phyloP scores from a whole-genome alignment of 768 basidiomycete genomes.

The Kwoniella botswanensis region DNA sequence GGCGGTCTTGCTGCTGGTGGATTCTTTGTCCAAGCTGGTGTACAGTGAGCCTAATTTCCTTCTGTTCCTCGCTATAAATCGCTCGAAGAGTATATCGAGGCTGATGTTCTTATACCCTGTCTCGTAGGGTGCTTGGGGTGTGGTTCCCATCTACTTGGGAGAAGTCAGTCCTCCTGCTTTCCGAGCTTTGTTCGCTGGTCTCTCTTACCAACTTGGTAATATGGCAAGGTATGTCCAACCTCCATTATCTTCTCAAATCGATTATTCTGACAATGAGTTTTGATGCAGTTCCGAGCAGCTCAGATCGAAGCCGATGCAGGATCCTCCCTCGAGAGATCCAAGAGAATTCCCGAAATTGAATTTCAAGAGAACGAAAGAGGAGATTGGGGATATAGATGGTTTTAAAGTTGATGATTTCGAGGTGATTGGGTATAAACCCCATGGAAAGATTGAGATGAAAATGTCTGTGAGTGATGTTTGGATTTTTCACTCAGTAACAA shows the following conservation, averaged over 20 bases:
- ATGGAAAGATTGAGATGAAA: constrained; percentile 87
- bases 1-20: constrained; percentile 76
- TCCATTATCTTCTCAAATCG: no score
- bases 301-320: constrained; percentile 81
- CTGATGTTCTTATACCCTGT: no score
- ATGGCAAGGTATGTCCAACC: constrained; percentile 64
- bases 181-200: constrained; percentile 83
- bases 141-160: constrained; percentile 80
- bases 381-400: constrained; percentile 71
- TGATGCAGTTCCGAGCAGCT: constrained; percentile 70
- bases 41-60: constrained; percentile 52
- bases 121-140: constrained; percentile 75
- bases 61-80: no score
- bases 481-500: not conserved
- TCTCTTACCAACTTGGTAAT: constrained; percentile 72
- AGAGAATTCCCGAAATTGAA: constrained; percentile 78
- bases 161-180: constrained; percentile 83
- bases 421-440: constrained; percentile 83
- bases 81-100: no score
- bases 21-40: constrained; percentile 78
- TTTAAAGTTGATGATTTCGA: constrained; percentile 80
- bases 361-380: constrained; percentile 69
- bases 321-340: constrained; percentile 69
- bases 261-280: no score
- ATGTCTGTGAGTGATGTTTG: constrained; percentile 70